Conservation (phyloP, 257 asterid species). For the Oldenlandia corymbosa region DNA sequence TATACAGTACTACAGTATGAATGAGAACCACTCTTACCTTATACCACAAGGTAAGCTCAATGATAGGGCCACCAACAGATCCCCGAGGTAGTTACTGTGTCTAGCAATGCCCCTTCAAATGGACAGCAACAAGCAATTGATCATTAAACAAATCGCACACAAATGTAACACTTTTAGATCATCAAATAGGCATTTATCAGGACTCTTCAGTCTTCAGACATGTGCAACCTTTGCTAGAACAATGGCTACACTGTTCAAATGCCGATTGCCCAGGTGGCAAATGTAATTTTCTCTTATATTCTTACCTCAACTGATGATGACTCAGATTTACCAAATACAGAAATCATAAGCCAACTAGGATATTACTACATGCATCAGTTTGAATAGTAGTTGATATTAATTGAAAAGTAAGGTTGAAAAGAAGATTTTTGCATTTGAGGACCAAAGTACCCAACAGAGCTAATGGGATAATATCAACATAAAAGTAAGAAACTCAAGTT, state of each 20-base stretch:
- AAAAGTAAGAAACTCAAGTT: neutral
- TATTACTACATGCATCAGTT: neutral
- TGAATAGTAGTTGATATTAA: no score
- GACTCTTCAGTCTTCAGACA: no score
- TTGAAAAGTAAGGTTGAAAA: no score
- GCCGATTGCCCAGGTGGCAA: neutral
- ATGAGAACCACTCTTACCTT: slow-evolving; percentile 50
- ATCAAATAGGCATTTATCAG: no score
- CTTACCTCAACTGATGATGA: no score
- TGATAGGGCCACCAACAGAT: slow-evolving; percentile 80
- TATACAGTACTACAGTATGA: neutral
- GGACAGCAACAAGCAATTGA: neutral
- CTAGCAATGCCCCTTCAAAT: slow-evolving; percentile 89
- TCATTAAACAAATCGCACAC: no score
- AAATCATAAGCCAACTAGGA: no score
- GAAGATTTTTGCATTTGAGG: no score
- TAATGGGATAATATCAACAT: neutral
- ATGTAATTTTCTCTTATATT: neutral
- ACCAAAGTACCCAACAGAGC: neutral
- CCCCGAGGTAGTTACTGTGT: slow-evolving; percentile 95
- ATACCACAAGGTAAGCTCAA: slow-evolving; percentile 94
- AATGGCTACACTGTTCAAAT: neutral
- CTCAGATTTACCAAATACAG: neutral
- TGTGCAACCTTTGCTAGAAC: neutral
- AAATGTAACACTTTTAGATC: no score